Base-by-base conservation (phyloP, 1,139 yeast species). In the Hyphopichia wangnamkhiaoensis region DNA sequence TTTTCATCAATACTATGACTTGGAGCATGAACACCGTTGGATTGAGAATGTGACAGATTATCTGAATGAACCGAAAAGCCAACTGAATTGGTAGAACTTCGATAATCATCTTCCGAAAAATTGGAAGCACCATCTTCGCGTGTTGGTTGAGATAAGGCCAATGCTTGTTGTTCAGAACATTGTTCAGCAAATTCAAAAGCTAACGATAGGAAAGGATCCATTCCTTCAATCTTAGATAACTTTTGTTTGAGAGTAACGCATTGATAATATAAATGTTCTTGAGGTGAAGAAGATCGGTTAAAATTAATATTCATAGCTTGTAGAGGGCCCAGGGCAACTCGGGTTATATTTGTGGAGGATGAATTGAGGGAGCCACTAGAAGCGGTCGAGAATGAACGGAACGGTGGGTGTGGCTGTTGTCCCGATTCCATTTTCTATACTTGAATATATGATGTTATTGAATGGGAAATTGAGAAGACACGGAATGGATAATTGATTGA, bases 261-360 rank as follows among this genome's bases (percentile, higher is more conserved):
- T 40, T 86, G 79, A 58, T 83, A 85, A 61, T 79, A 89, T 30
- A 91, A 67, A 35, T 95, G 91, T 45, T 84, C 90, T 42, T 74
- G 71, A 18, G 82, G 79, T 18, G 74, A 65, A n/a, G 86, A 86
- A 43, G 75, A 77, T 47, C 76, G 74, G 61, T 87, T 87, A 76
- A 87, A 66, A 44, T 62, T 65, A 50, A 59, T 46, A 28, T 54
- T 59, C 39, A 68, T 67, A 36, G 61, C 63, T 39, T 58, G 68
- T 41, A 73, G 58, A 12, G 81, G 82, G 23, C 75, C 81, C 40
- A 54, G 61, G 14, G 66, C 59, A 34, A 67, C 65, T 38, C 74
- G 48, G 10, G 74, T 65, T 31, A 68, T 64, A 41, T 58, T 60
- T 14, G 63, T 52, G 15, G 50, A 51, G 24, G 66, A 58, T 27